A percentile compares a stretch with the other conserved stretches of the same genome.
Conservation (phyloP, 257 asterid species). For the Nicotiana sylvestris region DNA sequence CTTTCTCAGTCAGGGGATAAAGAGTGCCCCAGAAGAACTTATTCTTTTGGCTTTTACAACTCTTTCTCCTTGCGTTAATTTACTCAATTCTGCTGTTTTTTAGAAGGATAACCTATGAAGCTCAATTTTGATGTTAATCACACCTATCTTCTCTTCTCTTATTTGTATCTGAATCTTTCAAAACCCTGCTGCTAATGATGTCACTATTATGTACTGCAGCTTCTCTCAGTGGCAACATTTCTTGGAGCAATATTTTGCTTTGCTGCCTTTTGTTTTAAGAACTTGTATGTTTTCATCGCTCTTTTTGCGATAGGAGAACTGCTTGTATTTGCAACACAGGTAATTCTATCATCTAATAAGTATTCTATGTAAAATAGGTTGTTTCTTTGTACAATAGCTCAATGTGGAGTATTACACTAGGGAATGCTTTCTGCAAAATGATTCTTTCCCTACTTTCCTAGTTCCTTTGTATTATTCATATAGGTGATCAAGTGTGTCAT, state of each 20-base stretch:
- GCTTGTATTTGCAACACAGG: conserved; percentile 92
- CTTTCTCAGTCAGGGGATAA: background rate
- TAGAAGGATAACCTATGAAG: background rate
- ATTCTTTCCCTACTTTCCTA: background rate
- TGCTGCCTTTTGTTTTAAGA: conserved; percentile 72
- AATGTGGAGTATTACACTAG: background rate
- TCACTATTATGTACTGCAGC: conserved; percentile 38
- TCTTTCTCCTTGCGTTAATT: background rate
- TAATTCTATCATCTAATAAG: conserved; percentile 24
- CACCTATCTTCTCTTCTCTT: background rate
- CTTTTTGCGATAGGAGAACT: conserved; percentile 77
- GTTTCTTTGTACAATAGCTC: background rate
- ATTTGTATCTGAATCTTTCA: conserved; percentile 2
- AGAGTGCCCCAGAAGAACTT: background rate
- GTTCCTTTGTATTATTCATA: background rate
- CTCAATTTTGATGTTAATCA: background rate
- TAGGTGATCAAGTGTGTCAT: background rate
- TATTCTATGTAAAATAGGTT: background rate
- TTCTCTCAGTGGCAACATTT: conserved; percentile 66
- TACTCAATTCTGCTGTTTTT: background rate
- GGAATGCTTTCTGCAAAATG: background rate
- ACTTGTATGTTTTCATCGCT: conserved; percentile 52
- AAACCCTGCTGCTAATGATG: conserved; percentile 10
- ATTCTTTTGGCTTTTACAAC: background rate
- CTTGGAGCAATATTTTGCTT: conserved; percentile 73